Evolutionary conservation across 75 land plant genomes (phyloP).

Genomic region (Ceratopteris richardii): DNA sequence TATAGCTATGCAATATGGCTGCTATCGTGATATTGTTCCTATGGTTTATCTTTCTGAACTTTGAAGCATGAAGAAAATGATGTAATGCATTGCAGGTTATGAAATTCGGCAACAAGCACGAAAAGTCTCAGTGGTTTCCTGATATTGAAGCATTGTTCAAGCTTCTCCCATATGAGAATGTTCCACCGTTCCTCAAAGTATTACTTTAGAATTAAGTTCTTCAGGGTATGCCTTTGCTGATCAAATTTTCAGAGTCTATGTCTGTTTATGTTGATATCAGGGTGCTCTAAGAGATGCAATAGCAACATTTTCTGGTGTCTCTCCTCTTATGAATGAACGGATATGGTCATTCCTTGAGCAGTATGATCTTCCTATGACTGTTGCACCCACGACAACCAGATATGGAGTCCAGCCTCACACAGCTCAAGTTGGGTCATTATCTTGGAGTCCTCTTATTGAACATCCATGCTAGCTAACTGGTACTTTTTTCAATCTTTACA

Average conservation of each 20-base stretch:
- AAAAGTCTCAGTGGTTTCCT: conserved; percentile 81
- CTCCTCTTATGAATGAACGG: conserved; percentile 61
- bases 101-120: conserved; percentile 74
- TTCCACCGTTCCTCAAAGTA: conserved; percentile 96
- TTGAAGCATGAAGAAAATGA: too few species aligned
- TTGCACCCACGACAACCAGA: conserved; percentile 31
- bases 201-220: neutral
- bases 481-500: neutral
- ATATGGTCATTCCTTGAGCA: conserved; percentile 90
- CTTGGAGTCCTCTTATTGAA: neutral
- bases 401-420: conserved; percentile 31
- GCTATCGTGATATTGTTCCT: too few species aligned
- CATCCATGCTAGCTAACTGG: too few species aligned
- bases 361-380: conserved; percentile 92
- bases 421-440: conserved; percentile 39
- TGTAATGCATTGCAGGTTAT: conserved; percentile 73
- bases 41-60: too few species aligned
- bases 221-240: too few species aligned
- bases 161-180: conserved; percentile 90
- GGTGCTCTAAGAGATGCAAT: conserved; percentile 88
- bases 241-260: neutral
- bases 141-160: conserved; percentile 97
- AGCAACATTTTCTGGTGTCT: conserved; percentile 57
- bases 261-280: conserved; percentile 21
- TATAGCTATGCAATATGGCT: too few species aligned